A percentile compares a stretch with the other conserved stretches of the same genome.
These are phyloP conservation scores for Candida chilensis DNA, from an alignment of 805 yeast species.

Conservation along the genomic window DNA sequence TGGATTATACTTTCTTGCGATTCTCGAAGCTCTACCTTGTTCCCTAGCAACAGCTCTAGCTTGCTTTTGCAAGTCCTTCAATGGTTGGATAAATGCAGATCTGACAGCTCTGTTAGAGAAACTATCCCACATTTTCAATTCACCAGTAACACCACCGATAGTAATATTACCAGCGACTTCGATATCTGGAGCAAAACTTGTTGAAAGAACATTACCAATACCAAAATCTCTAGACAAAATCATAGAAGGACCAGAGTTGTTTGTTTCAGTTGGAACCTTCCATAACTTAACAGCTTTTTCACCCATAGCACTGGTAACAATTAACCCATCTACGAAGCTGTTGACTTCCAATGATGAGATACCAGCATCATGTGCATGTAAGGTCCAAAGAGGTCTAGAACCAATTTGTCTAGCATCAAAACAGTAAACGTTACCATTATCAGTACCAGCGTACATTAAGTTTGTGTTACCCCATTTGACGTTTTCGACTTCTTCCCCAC, in stretches of 20 bases:
- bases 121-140: constrained; percentile 88
- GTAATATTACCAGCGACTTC: constrained; percentile 80
- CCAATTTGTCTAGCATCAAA: constrained; percentile 70
- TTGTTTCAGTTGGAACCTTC: constrained; percentile 48
- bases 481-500: constrained; percentile 78
- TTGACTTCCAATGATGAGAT: constrained; percentile 76
- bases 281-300: constrained; percentile 83
- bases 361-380: constrained; percentile 96
- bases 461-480: constrained; percentile 60
- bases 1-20: constrained; percentile 59
- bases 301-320: constrained; percentile 86
- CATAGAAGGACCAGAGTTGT: constrained; percentile 64
- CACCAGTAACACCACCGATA: constrained; percentile 81
- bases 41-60: constrained; percentile 52
- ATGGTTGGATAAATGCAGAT: constrained; percentile 50
- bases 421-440: constrained; percentile 80
- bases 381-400: constrained; percentile 77
- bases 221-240: constrained; percentile 86
- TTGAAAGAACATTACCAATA: constrained; percentile 82
- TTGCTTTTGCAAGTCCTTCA: constrained; percentile 39
- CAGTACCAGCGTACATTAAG: constrained; percentile 80
- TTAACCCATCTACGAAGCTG: constrained; percentile 54
- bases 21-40: constrained; percentile 58
- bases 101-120: constrained; percentile 78
- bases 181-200: constrained; percentile 77